Evolutionary conservation across 1,284 basidiomycete genomes (phyloP).

Genomic region (Abortiporus biennis): DNA sequence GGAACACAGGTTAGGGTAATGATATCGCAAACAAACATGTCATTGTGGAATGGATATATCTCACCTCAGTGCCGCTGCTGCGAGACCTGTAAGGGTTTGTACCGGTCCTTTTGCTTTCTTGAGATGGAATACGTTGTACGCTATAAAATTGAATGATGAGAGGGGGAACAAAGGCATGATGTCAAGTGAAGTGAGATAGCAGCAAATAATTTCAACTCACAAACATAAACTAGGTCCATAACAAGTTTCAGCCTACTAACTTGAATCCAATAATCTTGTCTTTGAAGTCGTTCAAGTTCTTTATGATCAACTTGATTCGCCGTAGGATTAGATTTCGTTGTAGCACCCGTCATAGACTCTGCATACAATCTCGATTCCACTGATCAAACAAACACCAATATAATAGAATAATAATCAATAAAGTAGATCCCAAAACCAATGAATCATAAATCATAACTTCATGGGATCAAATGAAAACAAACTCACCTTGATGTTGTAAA

Average conservation of each 20-base stretch:
- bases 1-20: constrained; percentile 5
- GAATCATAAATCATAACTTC: background rate
- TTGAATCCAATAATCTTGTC: constrained; percentile 71
- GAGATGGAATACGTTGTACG: constrained; percentile 52
- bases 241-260: constrained; percentile 61
- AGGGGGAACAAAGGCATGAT: background rate
- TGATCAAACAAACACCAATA: constrained; percentile 20
- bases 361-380: constrained; percentile 67
- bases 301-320: constrained; percentile 59
- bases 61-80: constrained; percentile 68
- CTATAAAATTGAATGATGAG: constrained; percentile 23
- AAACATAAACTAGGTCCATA: constrained; percentile 81
- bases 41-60: constrained; percentile 11
- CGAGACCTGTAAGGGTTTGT: constrained; percentile 61
- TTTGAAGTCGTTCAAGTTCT: constrained; percentile 59
- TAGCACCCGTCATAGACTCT: constrained; percentile 69
- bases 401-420: constrained; percentile 5
- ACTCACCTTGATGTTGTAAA: constrained; percentile 53
- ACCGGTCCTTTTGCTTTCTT: constrained; percentile 53
- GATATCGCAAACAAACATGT: background rate
- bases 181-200: background rate
- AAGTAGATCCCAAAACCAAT: background rate
- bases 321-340: constrained; percentile 59
- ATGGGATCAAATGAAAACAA: background rate
- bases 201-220: constrained; percentile 42